Percentiles rank a stretch among this genome's conserved stretches.
Conservation (phyloP, 2,329 filamentous ascomycete genomes). For the Pseudogymnoascus sp. region DNA sequence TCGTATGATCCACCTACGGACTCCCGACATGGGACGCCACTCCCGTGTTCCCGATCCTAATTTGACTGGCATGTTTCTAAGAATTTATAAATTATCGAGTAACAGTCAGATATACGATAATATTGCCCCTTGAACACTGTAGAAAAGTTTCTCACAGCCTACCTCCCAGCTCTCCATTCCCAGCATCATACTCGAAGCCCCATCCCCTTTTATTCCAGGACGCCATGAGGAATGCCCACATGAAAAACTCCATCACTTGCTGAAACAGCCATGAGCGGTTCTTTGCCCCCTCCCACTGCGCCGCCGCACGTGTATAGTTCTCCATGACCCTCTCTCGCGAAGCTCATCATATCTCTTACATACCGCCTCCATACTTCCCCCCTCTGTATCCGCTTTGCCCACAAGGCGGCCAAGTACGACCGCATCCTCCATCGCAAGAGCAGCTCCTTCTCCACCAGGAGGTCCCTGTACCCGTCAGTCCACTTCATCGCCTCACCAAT, state of each 20-base stretch:
- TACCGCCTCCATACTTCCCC: conserved; percentile 35
- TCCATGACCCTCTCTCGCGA: conserved; percentile 26
- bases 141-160: background rate
- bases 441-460: conserved; percentile 41
- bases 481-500: background rate
- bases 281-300: conserved; percentile 17
- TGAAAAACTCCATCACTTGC: conserved; percentile 21
- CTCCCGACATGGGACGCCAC: background rate
- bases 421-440: conserved; percentile 44
- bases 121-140: background rate
- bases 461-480: conserved; percentile 31
- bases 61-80: background rate
- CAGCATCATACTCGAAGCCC: background rate
- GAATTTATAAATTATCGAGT: background rate
- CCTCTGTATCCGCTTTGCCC: conserved; percentile 34
- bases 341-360: conserved; percentile 19
- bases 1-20: conserved; percentile 8
- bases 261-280: conserved; percentile 16
- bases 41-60: background rate
- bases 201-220: background rate
- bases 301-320: conserved; percentile 29
- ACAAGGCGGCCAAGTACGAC: conserved; percentile 35
- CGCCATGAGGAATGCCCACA: conserved; percentile 18
- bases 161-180: background rate
- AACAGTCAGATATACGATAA: background rate